These are phyloP conservation scores for Leccinum olivaceopallidum DNA, from an alignment of 768 basidiomycete species.

Conservation along the genomic window DNA sequence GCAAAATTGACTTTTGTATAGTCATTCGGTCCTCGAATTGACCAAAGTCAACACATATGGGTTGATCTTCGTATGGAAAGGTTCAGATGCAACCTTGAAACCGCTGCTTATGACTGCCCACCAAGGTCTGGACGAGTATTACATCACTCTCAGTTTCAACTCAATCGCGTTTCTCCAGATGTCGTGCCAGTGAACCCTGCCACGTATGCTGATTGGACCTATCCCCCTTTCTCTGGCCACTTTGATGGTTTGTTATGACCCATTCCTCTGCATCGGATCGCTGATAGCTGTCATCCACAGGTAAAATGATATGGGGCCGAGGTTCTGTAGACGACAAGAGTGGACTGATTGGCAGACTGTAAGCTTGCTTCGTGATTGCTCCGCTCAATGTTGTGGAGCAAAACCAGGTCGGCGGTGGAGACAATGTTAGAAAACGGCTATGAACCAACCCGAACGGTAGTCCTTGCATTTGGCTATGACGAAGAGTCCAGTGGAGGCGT, in stretches of 20 bases:
- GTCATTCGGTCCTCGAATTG: constrained; percentile 50
- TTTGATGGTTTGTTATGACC: constrained; percentile 46
- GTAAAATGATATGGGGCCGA: constrained; percentile 48
- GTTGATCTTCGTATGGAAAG: constrained; percentile 59
- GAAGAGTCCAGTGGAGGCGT: constrained; percentile 65
- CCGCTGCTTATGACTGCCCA: constrained; percentile 57
- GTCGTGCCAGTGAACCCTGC: constrained; percentile 66
- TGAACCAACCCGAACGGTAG: constrained; percentile 60
- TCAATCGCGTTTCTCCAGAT: constrained; percentile 37
- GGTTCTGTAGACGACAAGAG: constrained; percentile 62
- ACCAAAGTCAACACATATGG: constrained; percentile 65
- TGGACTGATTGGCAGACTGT: constrained; percentile 67
- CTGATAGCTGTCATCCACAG: constrained; percentile 14
- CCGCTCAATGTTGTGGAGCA: not conserved
- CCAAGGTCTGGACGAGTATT: constrained; percentile 42
- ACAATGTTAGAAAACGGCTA: constrained; percentile 60
- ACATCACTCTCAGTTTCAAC: not conserved
- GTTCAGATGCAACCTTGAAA: constrained; percentile 47
- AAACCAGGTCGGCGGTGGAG: constrained; percentile 54
- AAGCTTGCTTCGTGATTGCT: constrained; percentile 5
- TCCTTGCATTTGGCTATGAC: constrained; percentile 73
- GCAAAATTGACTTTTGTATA: constrained; percentile 20
- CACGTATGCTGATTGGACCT: constrained; percentile 55
- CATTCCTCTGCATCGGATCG: not conserved
- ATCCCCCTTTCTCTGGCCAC: constrained; percentile 64